These are phyloP conservation scores for Candida takata DNA, from an alignment of 805 yeast genomes.

Conservation along the genomic window DNA sequence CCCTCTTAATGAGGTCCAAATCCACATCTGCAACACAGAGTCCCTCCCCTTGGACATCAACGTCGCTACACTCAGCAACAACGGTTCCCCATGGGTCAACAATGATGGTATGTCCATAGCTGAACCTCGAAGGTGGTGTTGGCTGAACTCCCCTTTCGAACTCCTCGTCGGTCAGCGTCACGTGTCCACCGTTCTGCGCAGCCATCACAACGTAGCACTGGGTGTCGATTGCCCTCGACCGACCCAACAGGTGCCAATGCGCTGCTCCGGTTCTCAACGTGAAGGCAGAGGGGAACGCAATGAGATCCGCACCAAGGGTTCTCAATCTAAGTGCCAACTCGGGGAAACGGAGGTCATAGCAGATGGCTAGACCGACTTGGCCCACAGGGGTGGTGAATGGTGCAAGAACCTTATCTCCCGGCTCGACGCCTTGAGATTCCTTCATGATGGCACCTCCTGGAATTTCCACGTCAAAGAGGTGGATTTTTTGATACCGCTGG, in stretches of 20 bases:
- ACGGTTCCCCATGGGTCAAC: constrained; percentile 92
- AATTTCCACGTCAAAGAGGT: constrained; percentile 83
- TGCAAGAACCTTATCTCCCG: constrained; percentile 49
- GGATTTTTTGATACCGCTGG: constrained; percentile 76
- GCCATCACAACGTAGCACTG: constrained; percentile 87
- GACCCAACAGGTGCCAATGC: constrained; percentile 79
- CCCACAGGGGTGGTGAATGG: constrained; percentile 58
- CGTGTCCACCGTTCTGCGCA: constrained; percentile 67
- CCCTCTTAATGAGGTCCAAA: constrained; percentile 35
- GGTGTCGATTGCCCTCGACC: constrained; percentile 81
- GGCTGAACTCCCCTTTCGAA: constrained; percentile 19
- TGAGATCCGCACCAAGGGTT: constrained; percentile 62
- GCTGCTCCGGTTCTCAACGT: constrained; percentile 86
- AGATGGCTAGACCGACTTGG: constrained; percentile 63
- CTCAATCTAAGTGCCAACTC: constrained; percentile 65
- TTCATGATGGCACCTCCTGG: constrained; percentile 60
- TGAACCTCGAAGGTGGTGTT: constrained; percentile 38
- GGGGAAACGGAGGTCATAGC: constrained; percentile 86
- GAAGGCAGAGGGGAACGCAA: constrained; percentile 89
- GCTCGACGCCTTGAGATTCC: constrained; percentile 69
- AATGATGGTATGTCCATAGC: constrained; percentile 82
- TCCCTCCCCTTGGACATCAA: constrained; percentile 32
- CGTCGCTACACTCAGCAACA: constrained; percentile 49
- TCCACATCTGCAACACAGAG: constrained; percentile 65
- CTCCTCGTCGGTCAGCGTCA: constrained; percentile 36